phyloP scores from a whole-genome alignment of 1,284 basidiomycete genomes.

The Abortiporus biennis region DNA sequence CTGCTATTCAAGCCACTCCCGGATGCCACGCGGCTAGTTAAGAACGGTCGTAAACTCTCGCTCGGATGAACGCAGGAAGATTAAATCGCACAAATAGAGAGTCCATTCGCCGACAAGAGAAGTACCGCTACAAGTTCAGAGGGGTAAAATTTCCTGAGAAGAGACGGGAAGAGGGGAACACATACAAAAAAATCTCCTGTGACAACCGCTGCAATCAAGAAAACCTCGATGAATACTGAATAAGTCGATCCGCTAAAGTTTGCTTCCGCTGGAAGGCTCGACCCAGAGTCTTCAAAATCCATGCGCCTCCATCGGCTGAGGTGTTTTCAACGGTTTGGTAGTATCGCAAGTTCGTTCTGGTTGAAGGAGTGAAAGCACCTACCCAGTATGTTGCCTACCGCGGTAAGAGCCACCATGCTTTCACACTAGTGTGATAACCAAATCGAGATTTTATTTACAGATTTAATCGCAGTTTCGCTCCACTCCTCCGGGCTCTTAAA shows the following conservation, averaged over 20 bases:
- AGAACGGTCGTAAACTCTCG: conserved; percentile 13
- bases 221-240: conserved; percentile 17
- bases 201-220: conserved; percentile 14
- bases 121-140: conserved; percentile 15
- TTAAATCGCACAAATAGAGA: conserved; percentile 17
- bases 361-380: too few relatives aligned
- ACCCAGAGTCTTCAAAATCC: background rate
- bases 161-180: conserved; percentile 16
- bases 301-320: background rate
- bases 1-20: background rate
- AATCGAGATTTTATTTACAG: too few relatives aligned
- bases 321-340: too few relatives aligned
- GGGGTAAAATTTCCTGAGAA: conserved; percentile 15
- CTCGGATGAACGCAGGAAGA: conserved; percentile 15
- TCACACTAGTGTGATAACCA: too few relatives aligned
- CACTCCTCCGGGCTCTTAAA: too few relatives aligned
- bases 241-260: conserved; percentile 26
- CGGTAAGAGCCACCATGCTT: too few relatives aligned
- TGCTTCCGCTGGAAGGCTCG: conserved; percentile 26
- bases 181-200: conserved; percentile 17
- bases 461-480: too few relatives aligned
- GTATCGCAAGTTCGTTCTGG: too few relatives aligned
- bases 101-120: conserved; percentile 24
- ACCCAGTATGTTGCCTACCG: too few relatives aligned
- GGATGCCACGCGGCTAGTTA: conserved; percentile 7